Percentiles rank a stretch among this genome's conserved stretches.
phyloP scores from a whole-genome alignment of 2,329 filamentous ascomycete species.

The Fusarium pseudonygamai region DNA sequence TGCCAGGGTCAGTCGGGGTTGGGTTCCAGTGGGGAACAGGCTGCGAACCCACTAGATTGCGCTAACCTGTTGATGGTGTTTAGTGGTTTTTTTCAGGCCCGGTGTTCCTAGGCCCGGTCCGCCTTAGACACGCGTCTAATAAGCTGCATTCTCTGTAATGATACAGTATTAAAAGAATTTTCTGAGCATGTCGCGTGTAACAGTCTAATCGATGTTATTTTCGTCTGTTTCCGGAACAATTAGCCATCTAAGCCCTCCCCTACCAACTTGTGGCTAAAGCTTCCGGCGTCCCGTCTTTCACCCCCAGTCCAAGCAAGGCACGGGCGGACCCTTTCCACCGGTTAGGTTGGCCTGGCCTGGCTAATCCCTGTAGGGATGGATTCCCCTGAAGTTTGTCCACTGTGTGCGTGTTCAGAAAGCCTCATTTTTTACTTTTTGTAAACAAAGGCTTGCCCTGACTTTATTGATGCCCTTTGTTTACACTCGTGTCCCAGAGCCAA shows the following conservation, averaged over 20 bases:
- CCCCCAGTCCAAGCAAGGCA: background rate
- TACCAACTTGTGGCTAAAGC: background rate
- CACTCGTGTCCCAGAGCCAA: background rate
- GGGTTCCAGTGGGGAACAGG: constrained; percentile 21
- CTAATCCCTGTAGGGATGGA: constrained; percentile 8
- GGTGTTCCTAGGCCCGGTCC: background rate
- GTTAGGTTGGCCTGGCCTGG: background rate
- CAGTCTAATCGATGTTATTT: background rate
- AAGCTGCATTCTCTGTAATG: background rate
- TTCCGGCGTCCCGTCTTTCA: background rate
- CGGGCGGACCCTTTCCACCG: constrained; percentile 11
- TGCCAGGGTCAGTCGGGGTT: background rate
- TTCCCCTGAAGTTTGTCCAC: constrained; percentile 19
- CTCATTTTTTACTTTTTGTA: constrained; percentile 23
- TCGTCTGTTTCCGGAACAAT: background rate
- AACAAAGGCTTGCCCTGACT: constrained; percentile 8
- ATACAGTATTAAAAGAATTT: background rate
- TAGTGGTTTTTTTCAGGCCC: constrained; percentile 11
- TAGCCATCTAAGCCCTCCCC: background rate
- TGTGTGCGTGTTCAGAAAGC: constrained; percentile 1
- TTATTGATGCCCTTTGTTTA: background rate
- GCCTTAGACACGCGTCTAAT: background rate
- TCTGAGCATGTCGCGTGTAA: background rate
- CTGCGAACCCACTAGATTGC: constrained; percentile 20
- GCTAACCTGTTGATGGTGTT: constrained; percentile 15